Conservation (phyloP, 139 green algal genomes). For the Spirogloea muscicola region DNA sequence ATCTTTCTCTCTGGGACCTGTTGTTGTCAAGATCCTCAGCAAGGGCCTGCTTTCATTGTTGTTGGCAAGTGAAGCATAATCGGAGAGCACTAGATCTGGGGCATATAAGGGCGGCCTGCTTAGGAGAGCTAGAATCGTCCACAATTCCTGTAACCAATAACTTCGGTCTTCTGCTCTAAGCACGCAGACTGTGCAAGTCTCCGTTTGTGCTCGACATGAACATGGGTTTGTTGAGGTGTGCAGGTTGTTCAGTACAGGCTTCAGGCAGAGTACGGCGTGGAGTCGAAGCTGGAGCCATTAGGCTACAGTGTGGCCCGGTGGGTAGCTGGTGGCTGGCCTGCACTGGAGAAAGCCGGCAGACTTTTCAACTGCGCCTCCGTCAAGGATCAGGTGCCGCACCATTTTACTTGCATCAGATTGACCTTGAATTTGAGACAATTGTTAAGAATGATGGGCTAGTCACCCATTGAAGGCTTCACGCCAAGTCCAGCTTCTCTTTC, state of each 20-base stretch:
- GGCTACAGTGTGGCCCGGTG: slow-evolving; percentile 56
- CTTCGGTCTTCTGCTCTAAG: not conserved
- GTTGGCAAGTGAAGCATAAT: not conserved
- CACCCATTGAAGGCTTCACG: not conserved
- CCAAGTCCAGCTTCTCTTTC: not conserved
- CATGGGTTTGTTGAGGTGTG: too few species aligned
- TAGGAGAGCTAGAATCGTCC: not conserved
- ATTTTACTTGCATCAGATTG: not conserved
- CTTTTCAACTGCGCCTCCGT: slow-evolving; percentile 69
- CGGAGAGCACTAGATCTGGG: not conserved
- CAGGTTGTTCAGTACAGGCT: slow-evolving; percentile 53
- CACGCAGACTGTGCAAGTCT: not conserved
- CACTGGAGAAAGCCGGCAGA: slow-evolving; percentile 57
- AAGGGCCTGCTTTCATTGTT: not conserved
- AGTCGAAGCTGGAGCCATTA: slow-evolving; percentile 67
- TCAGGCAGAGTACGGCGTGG: slow-evolving; percentile 68
- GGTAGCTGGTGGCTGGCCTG: slow-evolving; percentile 58
- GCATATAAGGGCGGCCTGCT: not conserved
- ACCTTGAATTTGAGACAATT: not conserved
- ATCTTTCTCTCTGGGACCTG: slow-evolving; percentile 1
- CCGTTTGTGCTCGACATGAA: too few species aligned
- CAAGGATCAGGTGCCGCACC: slow-evolving; percentile 58
- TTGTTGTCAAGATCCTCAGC: not conserved
- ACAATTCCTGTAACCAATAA: not conserved
- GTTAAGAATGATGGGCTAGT: not conserved